Conservation (phyloP, 2,329 filamentous ascomycete species). For the Arthrinium puccinioides region DNA sequence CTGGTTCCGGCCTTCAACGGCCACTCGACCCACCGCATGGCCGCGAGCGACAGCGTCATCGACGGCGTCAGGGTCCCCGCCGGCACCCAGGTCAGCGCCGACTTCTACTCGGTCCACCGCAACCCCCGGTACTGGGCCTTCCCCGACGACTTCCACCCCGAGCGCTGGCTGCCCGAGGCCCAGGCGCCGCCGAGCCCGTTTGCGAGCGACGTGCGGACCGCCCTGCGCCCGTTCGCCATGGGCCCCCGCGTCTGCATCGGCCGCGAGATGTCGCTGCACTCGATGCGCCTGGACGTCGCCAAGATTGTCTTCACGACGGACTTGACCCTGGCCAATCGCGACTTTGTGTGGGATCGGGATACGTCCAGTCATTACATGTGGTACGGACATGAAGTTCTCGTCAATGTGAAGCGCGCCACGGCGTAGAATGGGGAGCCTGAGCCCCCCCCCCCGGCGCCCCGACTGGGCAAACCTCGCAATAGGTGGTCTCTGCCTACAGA, state of each 20-base stretch:
- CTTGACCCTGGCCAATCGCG: not conserved
- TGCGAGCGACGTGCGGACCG: not conserved
- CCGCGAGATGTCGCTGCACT: not conserved
- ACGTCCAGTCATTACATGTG: not conserved
- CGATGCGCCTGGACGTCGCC: not conserved
- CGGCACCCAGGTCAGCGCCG: not conserved
- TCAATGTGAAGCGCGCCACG: too few relatives aligned
- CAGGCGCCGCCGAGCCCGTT: not conserved
- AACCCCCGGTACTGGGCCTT: not conserved
- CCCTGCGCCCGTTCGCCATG: not conserved
- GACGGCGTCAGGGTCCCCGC: not conserved
- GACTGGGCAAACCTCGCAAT: too few relatives aligned
- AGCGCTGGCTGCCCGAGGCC: not conserved
- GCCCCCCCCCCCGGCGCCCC: too few relatives aligned
- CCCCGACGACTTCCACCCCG: not conserved
- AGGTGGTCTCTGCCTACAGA: too few relatives aligned
- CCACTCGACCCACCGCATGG: not conserved
- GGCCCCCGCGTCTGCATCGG: not conserved
- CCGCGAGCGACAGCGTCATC: not conserved
- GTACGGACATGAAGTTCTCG: not conserved
- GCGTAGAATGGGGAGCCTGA: too few relatives aligned
- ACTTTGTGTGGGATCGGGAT: not conserved
- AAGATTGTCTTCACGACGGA: not conserved
- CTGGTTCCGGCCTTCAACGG: conserved; percentile 7
- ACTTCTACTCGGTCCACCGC: not conserved